Percentiles rank a stretch among this genome's conserved stretches.
Conservation (phyloP, 768 basidiomycete species). For the Lactarius evosmus region DNA sequence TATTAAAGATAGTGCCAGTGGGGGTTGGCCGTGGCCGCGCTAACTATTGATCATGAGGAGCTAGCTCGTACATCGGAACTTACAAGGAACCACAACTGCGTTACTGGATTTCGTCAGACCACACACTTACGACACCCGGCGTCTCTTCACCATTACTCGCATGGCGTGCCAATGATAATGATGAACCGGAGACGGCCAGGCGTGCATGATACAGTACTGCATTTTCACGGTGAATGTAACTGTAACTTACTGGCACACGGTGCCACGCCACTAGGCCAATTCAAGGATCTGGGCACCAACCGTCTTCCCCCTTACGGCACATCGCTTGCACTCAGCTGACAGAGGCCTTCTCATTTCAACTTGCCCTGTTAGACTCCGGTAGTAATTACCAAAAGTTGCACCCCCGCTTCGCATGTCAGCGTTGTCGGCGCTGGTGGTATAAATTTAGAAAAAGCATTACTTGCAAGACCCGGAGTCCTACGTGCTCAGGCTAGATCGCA, state of each 20-base stretch:
- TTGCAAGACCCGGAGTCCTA: too few relatives aligned
- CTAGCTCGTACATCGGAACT: background rate
- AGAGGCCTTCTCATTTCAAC: background rate
- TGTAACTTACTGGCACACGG: too few relatives aligned
- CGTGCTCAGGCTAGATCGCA: too few relatives aligned
- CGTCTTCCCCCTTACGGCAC: background rate
- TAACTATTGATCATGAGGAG: background rate
- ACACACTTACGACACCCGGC: background rate
- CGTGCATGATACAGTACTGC: too few relatives aligned
- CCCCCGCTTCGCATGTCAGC: background rate
- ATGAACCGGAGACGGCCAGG: too few relatives aligned
- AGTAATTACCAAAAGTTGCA: background rate
- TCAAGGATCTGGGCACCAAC: background rate
- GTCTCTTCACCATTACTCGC: background rate
- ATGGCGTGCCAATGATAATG: too few relatives aligned
- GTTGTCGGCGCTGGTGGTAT: background rate
- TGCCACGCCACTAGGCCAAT: constrained; percentile 10
- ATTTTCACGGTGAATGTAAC: too few relatives aligned
- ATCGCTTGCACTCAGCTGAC: background rate
- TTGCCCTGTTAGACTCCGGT: background rate
- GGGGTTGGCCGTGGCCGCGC: constrained; percentile 1
- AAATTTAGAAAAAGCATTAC: too few relatives aligned
- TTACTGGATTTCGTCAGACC: background rate
- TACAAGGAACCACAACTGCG: background rate
- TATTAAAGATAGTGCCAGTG: constrained; percentile 12